A percentile compares a stretch with the other conserved stretches of the same genome.
These are phyloP conservation scores for Penicillium maclennaniae DNA, from an alignment of 495 filamentous ascomycete genomes.

Conservation along the genomic window DNA sequence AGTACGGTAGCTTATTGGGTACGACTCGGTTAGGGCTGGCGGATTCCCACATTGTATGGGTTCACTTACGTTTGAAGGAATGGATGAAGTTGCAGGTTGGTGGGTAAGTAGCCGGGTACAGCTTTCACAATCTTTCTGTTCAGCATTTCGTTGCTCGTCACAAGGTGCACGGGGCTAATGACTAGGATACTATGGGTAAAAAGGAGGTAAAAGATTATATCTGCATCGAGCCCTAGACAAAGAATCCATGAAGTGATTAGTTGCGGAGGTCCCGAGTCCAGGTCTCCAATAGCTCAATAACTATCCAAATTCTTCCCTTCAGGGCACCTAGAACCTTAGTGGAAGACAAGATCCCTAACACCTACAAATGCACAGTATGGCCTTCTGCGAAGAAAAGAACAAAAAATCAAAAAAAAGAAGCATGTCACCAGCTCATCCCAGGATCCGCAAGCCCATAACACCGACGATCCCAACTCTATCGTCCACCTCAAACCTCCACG, in stretches of 20 bases:
- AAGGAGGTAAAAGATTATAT: too few species aligned
- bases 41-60: conserved; percentile 9
- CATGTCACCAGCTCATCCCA: background rate
- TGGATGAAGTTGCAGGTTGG: background rate
- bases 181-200: background rate
- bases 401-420: background rate
- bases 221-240: too few species aligned
- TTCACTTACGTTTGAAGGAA: conserved; percentile 4
- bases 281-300: too few species aligned
- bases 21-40: conserved; percentile 14
- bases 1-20: background rate
- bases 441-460: background rate
- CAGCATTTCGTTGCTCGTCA: background rate
- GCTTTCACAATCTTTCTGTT: background rate
- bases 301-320: too few species aligned
- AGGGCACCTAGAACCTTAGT: too few species aligned
- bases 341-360: too few species aligned
- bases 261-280: too few species aligned
- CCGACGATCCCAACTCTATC: background rate
- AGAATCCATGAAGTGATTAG: too few species aligned
- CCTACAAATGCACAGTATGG: too few species aligned
- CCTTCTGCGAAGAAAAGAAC: too few species aligned
- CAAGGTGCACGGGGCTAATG: background rate
- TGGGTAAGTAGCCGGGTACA: background rate
- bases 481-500: background rate